phyloP scores from a whole-genome alignment of 768 basidiomycete genomes.

The Collybia nuda region DNA sequence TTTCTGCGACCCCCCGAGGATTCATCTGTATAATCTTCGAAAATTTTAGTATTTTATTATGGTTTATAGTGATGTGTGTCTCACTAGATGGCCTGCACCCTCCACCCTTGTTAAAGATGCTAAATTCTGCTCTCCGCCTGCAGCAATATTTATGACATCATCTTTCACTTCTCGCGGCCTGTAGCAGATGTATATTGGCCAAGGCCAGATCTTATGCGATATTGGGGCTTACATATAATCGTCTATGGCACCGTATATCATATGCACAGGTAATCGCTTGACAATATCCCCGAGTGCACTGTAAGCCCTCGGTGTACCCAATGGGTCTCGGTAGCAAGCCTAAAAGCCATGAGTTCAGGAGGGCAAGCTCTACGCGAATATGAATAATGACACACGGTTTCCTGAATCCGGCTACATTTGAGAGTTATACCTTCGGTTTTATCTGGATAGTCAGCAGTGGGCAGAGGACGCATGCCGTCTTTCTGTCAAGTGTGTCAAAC shows the following conservation, averaged over 20 bases:
- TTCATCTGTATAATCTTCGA: slow-evolving; percentile 28
- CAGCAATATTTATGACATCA: slow-evolving; percentile 30
- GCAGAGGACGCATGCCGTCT: slow-evolving; percentile 38
- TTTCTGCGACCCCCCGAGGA: slow-evolving; percentile 28
- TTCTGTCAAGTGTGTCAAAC: slow-evolving; percentile 27
- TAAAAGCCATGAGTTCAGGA: slow-evolving; percentile 8
- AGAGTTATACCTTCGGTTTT: slow-evolving; percentile 47
- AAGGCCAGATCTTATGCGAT: neutral
- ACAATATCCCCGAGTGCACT: slow-evolving; percentile 28
- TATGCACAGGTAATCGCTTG: slow-evolving; percentile 36
- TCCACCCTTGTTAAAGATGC: slow-evolving; percentile 36
- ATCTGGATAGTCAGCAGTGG: slow-evolving; percentile 41
- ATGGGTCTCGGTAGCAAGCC: slow-evolving; percentile 42
- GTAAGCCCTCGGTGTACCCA: slow-evolving; percentile 32
- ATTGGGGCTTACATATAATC: slow-evolving; percentile 37
- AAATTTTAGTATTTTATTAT: too few relatives aligned
- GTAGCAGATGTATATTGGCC: neutral
- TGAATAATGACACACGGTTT: slow-evolving; percentile 31
- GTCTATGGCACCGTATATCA: slow-evolving; percentile 45
- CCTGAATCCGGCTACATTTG: slow-evolving; percentile 44
- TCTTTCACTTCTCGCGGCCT: slow-evolving; percentile 35
- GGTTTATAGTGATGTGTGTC: slow-evolving; percentile 4
- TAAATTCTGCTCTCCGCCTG: slow-evolving; percentile 34
- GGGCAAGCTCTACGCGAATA: neutral
- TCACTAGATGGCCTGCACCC: slow-evolving; percentile 41